Conservation (phyloP, 768 basidiomycete genomes). For the Solioccasus polychromus region DNA sequence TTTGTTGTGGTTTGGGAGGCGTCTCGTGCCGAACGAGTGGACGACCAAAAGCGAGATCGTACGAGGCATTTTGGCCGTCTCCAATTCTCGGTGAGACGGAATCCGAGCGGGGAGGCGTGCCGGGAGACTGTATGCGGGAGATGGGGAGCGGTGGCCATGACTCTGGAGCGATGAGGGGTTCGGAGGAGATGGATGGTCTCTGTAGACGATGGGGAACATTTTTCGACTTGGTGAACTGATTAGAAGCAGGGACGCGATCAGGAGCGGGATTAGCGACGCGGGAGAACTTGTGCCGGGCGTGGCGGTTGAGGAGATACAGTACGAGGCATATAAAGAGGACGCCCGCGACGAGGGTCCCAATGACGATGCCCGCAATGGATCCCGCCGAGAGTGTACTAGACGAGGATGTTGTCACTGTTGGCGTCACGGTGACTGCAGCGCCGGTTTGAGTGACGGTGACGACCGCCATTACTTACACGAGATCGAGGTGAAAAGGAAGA, state of each 20-base stretch:
- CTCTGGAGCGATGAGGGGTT: conserved; percentile 21
- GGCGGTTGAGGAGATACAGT: conserved; percentile 13
- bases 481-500: background rate
- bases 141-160: conserved; percentile 8
- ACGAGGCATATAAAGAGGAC: conserved; percentile 10
- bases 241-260: background rate
- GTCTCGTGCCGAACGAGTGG: background rate
- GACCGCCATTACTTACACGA: conserved; percentile 14
- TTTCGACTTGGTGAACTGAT: background rate
- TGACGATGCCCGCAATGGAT: conserved; percentile 18
- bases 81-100: background rate
- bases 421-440: conserved; percentile 1
- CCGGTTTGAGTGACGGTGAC: conserved; percentile 6
- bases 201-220: conserved; percentile 4
- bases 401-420: background rate
- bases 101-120: conserved; percentile 1
- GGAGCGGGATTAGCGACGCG: conserved; percentile 14
- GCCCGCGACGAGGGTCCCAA: conserved; percentile 17
- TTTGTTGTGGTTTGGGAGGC: background rate
- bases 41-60: too few relatives aligned
- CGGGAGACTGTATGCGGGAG: conserved; percentile 1
- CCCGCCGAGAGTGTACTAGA: conserved; percentile 8
- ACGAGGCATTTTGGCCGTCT: conserved; percentile 1
- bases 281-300: conserved; percentile 10
- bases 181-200: conserved; percentile 17